A percentile compares a stretch with the other conserved stretches of the same genome.
Evolutionary conservation across 306 rosid species (phyloP).

Genomic region (Sphenostylis stenocarpa): DNA sequence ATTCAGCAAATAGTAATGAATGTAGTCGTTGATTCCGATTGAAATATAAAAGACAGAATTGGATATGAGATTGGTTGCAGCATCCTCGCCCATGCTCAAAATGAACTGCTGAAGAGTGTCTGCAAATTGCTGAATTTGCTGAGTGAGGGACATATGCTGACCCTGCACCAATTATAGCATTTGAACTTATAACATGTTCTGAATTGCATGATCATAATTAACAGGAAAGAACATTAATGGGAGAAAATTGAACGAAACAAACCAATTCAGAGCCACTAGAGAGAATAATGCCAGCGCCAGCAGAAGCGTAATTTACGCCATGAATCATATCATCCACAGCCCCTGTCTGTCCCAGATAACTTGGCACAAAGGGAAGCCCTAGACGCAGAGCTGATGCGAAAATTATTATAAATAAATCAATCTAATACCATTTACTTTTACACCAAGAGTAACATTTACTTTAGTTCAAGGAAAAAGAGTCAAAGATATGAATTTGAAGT

Average conservation of each 20-base stretch:
- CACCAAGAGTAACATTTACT: neutral
- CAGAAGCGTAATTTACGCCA: conserved; percentile 89
- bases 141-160: conserved; percentile 72
- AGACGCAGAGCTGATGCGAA: conserved; percentile 61
- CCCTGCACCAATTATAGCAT: conserved; percentile 51
- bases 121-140: conserved; percentile 83
- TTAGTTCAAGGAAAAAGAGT: neutral
- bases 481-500: too few relatives aligned
- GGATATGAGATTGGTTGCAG: conserved; percentile 53
- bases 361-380: conserved; percentile 87
- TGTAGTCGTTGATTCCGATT: conserved; percentile 88
- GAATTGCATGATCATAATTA: neutral
- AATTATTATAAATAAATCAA: neutral
- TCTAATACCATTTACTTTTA: too few relatives aligned
- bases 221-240: neutral
- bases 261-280: conserved; percentile 92
- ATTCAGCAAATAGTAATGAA: conserved; percentile 79
- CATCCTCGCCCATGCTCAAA: conserved; percentile 69
- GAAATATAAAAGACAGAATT: conserved; percentile 70
- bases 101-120: conserved; percentile 72
- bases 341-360: conserved; percentile 77
- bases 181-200: neutral
- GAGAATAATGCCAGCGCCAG: conserved; percentile 88
- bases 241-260: neutral
- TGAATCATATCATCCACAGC: conserved; percentile 61